Evolutionary conservation across 2,329 filamentous ascomycete species (phyloP), one percentile per base, ranked within the genome.

Genomic region (Diaporthe aspalathi): DNA sequence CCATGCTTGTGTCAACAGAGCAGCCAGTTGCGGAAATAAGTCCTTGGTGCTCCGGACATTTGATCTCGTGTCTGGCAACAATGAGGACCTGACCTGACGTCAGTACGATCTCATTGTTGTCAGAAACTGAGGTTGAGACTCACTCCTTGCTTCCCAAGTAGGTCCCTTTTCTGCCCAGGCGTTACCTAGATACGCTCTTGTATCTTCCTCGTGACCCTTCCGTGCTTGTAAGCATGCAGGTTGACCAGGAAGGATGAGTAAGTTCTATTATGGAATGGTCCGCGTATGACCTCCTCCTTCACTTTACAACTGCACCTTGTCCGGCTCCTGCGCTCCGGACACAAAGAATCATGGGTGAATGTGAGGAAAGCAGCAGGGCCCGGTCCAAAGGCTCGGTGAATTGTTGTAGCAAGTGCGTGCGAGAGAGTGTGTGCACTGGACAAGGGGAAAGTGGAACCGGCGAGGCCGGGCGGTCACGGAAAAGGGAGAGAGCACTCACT

Each of bases 401-500:
- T 12, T 22, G 20, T 49, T n/a, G 40, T n/a, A 35, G 43, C 57
- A 49, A 22, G 40, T 22, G 27, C 22, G 40, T 22, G 17, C 3
- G 2, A n/a, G 40, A 5, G 40, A 7, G 24, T 4, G 56, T n/a
- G 60, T 20, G 29, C n/a, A 65, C 29, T 24, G n/a, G 29, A 50
- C 29, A 65, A 32, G n/a, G 29, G n/a, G 60, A 65, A 50, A 50
- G 60, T 65, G 60, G 60, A 50, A 65, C 60, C 60, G 16, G 54
- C 0, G 22, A 20, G 22, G 35, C 22, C 22, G 60, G 60, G 45
- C 11, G 60, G 14, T 50, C 60, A 65, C 47, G 45, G 50, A 50
- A 35, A 50, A 65, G 60, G 60, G 60, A 38, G 29, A n/a, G 27
- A n/a, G n/a, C n/a, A n/a, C n/a, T n/a, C 60, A 65, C 60, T 65